Evolutionary conservation across 345 rosid genomes (phyloP), one percentile per base, ranked within the genome.

Genomic region (Ceriops decandra): DNA sequence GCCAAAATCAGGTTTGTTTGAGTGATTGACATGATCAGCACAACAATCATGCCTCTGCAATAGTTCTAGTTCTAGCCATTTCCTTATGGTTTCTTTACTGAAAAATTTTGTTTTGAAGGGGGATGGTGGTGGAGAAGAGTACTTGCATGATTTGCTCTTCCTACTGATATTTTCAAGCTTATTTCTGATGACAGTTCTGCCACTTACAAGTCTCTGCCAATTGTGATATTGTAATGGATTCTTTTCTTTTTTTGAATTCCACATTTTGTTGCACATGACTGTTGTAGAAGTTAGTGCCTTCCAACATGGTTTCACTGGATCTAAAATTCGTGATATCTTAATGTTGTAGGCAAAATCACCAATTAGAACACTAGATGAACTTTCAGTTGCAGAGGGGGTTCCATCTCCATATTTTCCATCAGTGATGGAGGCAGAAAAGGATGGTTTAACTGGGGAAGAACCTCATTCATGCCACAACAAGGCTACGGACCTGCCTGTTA

Each of bases 271-370:
- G 19, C 22, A 63, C 6, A 46, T 16, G 33, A 7, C 31, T 15
- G 6, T 8, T 62, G 27, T 30, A 24, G n/a, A 20, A 19, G 63
- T n/a, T 10, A 47, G 16, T 28, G 15, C 57, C 9, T 30, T 56
- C 26, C 11, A 11, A 56, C 49, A 42, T 42, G 13, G 15, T 42
- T 42, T 42, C 5, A 42, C 52, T 52, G 53, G 27, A 19, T 51
- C 65, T 71, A 63, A 51, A 24, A 31, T 38, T 27, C 54, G 42
- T 72, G 31, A 49, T 61, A 27, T 6, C 61, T 52, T 49, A 16
- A 52, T 51, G 52, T 70, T 82, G 33, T 75, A 93, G 97, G 97
- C 97, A 67, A 85, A 79, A 56, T 93, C 98, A 46, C 96, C 98
- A 28, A 59, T 86, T 78, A 84, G 88, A 83, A 84, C 87, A 60